Evolutionary conservation across 805 yeast genomes (phyloP).

Genomic region (Kodamaea hsintzibuensis): DNA sequence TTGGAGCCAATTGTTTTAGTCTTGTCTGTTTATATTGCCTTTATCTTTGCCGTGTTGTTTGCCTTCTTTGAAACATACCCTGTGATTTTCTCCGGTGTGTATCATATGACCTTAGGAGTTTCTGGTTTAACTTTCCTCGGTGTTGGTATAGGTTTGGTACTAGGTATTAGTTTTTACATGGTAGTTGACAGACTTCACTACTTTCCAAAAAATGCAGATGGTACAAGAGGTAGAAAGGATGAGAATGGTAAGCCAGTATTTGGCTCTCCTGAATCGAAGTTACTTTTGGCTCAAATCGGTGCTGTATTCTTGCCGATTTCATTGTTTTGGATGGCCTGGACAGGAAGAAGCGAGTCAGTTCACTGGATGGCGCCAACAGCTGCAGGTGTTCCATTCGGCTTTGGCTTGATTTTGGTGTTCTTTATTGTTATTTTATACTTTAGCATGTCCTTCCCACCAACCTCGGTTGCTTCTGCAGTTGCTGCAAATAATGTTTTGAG

Average conservation of each 20-base stretch:
- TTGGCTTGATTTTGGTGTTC: conserved; percentile 70
- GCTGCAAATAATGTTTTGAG: conserved; percentile 86
- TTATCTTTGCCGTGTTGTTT: conserved; percentile 73
- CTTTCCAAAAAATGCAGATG: conserved; percentile 62
- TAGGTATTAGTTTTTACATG: conserved; percentile 55
- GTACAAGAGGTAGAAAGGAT: conserved; percentile 57
- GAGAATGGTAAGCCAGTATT: conserved; percentile 54
- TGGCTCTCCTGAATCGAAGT: conserved; percentile 60
- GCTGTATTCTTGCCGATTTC: conserved; percentile 65
- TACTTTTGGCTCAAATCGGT: conserved; percentile 65
- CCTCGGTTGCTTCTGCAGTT: conserved; percentile 76
- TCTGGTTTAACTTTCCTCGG: conserved; percentile 73
- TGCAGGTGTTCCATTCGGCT: conserved; percentile 79
- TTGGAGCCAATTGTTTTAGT: conserved; percentile 75
- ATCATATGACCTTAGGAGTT: conserved; percentile 57
- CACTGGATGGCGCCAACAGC: conserved; percentile 79
- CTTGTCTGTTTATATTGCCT: conserved; percentile 69
- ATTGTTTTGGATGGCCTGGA: conserved; percentile 83
- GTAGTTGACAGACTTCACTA: conserved; percentile 47
- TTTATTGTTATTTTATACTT: conserved; percentile 70
- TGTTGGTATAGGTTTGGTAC: conserved; percentile 64
- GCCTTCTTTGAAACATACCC: conserved; percentile 83
- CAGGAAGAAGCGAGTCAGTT: conserved; percentile 50
- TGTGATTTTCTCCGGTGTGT: conserved; percentile 66
- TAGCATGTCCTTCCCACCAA: conserved; percentile 70